phyloP scores from a whole-genome alignment of 202 grass and related monocot genomes.

The Elaeis oleifera region DNA sequence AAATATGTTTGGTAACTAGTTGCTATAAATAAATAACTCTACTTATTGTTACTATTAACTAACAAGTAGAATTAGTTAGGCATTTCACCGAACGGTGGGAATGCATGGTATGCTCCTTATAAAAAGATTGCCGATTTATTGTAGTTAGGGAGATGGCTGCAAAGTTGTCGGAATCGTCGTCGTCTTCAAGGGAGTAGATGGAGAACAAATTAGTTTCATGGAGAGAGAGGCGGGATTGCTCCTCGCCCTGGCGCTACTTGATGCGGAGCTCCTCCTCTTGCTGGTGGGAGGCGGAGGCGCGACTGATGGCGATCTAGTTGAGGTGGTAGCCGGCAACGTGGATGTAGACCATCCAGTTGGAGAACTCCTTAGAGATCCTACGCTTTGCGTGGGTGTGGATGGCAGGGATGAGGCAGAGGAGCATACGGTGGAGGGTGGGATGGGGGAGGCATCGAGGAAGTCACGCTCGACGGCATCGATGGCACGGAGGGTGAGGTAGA shows the following conservation, averaged over 20 bases:
- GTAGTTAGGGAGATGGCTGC: slow-evolving; percentile 21
- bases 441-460: slow-evolving; percentile 43
- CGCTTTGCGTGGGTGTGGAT: slow-evolving; percentile 71
- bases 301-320: slow-evolving; percentile 79
- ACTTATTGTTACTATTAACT: too few relatives aligned
- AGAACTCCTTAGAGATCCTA: slow-evolving; percentile 85
- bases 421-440: slow-evolving; percentile 68
- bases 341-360: slow-evolving; percentile 94
- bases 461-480: slow-evolving; percentile 74
- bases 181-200: not conserved
- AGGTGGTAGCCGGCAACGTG: slow-evolving; percentile 77
- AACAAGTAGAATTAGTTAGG: too few relatives aligned
- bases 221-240: slow-evolving; percentile 26
- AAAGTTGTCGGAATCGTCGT: slow-evolving; percentile 39
- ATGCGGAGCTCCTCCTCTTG: slow-evolving; percentile 87
- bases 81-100: too few relatives aligned
- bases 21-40: too few relatives aligned
- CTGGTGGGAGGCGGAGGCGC: slow-evolving; percentile 72
- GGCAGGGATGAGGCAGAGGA: slow-evolving; percentile 58
- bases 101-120: too few relatives aligned
- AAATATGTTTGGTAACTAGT: too few relatives aligned
- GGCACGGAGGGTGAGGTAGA: slow-evolving; percentile 80
- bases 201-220: not conserved
- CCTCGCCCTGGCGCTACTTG: slow-evolving; percentile 58
- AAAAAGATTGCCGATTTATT: too few relatives aligned